Evolutionary conservation across 805 yeast genomes (phyloP), one percentile per base, ranked within the genome.

Genomic region (Candida verbasci): DNA sequence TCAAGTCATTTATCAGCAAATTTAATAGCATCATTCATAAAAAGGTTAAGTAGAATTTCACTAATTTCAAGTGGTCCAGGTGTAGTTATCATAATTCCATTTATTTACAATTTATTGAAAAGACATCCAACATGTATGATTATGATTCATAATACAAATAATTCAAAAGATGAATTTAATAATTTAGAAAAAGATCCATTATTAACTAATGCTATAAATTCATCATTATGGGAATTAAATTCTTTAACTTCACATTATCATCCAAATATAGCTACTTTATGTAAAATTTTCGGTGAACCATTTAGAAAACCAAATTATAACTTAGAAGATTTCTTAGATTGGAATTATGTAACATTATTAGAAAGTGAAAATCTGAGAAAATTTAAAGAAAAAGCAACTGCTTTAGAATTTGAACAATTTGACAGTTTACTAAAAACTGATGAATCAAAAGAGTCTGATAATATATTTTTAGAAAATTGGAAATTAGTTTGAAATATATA

Each of bases 101-200:
- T 93, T 56, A 72, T 88, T 9, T 91, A 91, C 64, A 91, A 91
- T 57, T 71, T 88, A 44, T 60, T 93, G 50, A 91, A 86, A 55
- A 78, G 86, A 49, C 98, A 93, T 60, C 97, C 97, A 29, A 78
- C 89, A 4, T 89, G 97, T 68, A 91, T 89, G 95, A 66, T 82
- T 17, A 67, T 91, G 73, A 70, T 91, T 28, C 97, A 93, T 51
- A 68, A 72, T 30, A 50, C 73, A 1, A 46, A 44, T 4, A 43
- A 49, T 3, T 29, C 37, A 6, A 34, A 44, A 7, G 97, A 93
- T 55, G 83, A 95, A 4, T 91, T 74, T 53, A 67, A 82, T 44
- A 61, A 67, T 23, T 42, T 56, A 1, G 95, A 86, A 49, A 37
- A 43, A 1, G 87, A 91, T 55, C 98, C 98, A 2, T 69, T 82